Conservation (phyloP, 305 asterid genomes). For the Lippia alba region DNA sequence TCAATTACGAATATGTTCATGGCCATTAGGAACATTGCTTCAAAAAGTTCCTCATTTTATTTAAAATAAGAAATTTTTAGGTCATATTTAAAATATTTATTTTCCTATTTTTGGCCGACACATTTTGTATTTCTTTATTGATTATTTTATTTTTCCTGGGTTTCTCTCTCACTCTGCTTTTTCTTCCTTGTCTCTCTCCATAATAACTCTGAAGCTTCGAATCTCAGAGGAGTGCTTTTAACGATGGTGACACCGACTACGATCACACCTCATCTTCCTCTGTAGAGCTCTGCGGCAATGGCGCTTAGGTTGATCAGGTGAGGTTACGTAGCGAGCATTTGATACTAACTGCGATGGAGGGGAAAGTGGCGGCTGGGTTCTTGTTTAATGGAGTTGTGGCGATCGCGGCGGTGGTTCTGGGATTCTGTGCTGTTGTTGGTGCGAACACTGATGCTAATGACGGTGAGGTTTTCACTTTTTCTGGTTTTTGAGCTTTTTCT, state of each 20-base stretch:
- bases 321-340: conserved; percentile 16
- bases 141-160: conserved; percentile 10
- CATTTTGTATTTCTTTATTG: conserved; percentile 30
- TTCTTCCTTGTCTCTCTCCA: conserved; percentile 42
- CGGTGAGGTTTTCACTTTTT: conserved; percentile 48
- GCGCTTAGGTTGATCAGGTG: conserved; percentile 31
- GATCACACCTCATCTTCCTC: conserved; percentile 34
- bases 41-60: background rate
- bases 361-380: conserved; percentile 42
- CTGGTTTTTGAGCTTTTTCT: conserved; percentile 2
- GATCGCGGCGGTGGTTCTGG: conserved; percentile 41
- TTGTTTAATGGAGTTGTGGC: conserved; percentile 33
- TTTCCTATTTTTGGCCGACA: conserved; percentile 49
- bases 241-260: conserved; percentile 58
- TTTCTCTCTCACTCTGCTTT: conserved; percentile 5
- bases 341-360: conserved; percentile 44
- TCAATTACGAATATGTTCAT: background rate
- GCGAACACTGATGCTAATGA: conserved; percentile 79
- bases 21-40: background rate
- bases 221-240: conserved; percentile 57
- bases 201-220: conserved; percentile 61
- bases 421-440: conserved; percentile 32
- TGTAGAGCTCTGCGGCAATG: conserved; percentile 25
- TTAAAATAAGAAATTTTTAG: background rate
- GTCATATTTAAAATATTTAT: background rate